phyloP scores from a whole-genome alignment of 1,284 basidiomycete genomes.

The Puccinia triticina region DNA sequence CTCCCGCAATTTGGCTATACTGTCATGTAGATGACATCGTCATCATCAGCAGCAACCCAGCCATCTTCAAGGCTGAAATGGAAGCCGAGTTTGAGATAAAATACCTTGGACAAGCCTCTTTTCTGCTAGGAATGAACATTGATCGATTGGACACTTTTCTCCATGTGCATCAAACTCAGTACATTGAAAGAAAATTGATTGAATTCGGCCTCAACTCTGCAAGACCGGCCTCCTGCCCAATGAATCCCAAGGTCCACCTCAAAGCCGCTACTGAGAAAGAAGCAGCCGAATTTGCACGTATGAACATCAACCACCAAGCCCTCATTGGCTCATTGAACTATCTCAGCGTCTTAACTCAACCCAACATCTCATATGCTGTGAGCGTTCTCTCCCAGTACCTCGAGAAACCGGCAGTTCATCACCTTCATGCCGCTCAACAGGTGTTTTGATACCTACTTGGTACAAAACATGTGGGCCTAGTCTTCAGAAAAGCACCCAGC shows the following conservation, averaged over 20 bases:
- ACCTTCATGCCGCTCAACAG: not conserved
- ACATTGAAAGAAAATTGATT: not conserved
- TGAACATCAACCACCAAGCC: not conserved
- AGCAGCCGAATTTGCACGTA: not conserved
- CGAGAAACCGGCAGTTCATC: not conserved
- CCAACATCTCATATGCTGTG: not conserved
- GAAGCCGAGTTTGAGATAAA: conserved; percentile 1
- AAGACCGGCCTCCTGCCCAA: conserved; percentile 60
- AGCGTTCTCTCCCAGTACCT: not conserved
- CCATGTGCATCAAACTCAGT: not conserved
- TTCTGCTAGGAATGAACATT: not conserved
- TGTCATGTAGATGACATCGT: not conserved
- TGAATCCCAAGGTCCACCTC: not conserved
- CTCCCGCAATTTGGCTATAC: not conserved
- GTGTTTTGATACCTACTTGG: not conserved
- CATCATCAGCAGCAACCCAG: not conserved
- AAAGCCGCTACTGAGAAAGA: not conserved
- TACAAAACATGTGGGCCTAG: not conserved
- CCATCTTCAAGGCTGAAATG: not conserved
- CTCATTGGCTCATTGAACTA: not conserved
- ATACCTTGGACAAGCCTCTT: not conserved
- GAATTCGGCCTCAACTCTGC: not conserved
- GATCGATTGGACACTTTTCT: not conserved
- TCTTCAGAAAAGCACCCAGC: too few relatives aligned
- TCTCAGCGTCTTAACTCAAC: not conserved